Evolutionary conservation across 768 basidiomycete genomes (phyloP), one percentile per base, ranked within the genome.

Genomic region (Boletus edulis): DNA sequence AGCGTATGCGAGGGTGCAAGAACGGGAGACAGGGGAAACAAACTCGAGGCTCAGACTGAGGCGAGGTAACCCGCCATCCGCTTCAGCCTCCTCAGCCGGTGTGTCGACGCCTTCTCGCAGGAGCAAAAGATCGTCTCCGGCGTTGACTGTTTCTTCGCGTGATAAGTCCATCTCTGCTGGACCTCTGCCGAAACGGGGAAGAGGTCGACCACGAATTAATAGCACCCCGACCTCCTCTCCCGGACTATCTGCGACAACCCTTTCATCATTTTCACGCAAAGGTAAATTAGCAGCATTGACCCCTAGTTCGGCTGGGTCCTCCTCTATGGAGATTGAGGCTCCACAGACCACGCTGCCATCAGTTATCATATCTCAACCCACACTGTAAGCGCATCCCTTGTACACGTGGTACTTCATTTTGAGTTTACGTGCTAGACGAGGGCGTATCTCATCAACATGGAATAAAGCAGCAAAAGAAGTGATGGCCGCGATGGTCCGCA

Each of bases 401-500:
- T 7, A 5, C 18, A 18, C 17, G 42, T 38, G 18, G 35, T 13
- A 5, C 41, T 53, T 46, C n/a, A 38, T 31, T 44, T 57, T 29
- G n/a, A 62, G 35, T 53, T 29, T 27, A 8, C 38, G 27, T 31
- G 14, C 34, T 15, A 71, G 71, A 32, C 63, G 71, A 46, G 52
- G 59, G 17, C 60, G 62, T 24, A 52, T 73, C 41, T 64, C 69
- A 13, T 59, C 57, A 9, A 42, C 52, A 18, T 77, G 77, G 77
- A 62, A 62, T 31, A 62, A 55, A 47, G 62, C 62, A 11, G 67
- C 67, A 22, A 59, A 29, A 43, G 55, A 60, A 11, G 64, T 51
- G 2, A 61, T 54, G 51, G 74, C 77, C 8, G 70, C 71, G 15
- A 49, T 58, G 5, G 58, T 78, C 24, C 67, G 61, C 15, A 70